Base-by-base conservation (phyloP, 2,329 filamentous ascomycete genomes). In the Epichloe amarillans region DNA sequence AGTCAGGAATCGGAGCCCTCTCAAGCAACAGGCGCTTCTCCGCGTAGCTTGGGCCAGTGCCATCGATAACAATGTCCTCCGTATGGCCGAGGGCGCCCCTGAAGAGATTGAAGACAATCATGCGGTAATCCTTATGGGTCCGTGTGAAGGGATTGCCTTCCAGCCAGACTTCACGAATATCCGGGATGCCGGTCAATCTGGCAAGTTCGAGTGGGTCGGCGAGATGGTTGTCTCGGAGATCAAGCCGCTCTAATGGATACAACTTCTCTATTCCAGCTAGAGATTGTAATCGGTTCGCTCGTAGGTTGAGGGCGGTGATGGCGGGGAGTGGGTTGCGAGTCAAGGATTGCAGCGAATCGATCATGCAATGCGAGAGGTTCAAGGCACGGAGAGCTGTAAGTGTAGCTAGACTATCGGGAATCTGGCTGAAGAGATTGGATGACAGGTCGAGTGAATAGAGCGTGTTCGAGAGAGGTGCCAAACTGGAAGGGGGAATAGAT, bases 361-460 rank as follows among this genome's bases (percentile, higher is more conserved):
- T 97, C 90, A 97, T 96, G 74, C 91, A 97, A 61, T 95, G 86
- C 4, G 91, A 95, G 26, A 98, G 75, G 61, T 98, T 97, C 50
- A 98, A 72, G 23, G 93, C 90, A 56, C 90, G 83, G n/a, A 98
- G 77, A 30, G 88, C 84, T 19, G 88, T 89, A 52, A 98, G 73
- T 10, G 81, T 86, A 12, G 90, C 85, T 52, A 98, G 72, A 60
- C 87, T 93, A 65, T 97, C 93, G 1, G 93, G 93, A 50, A 97
- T 85, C 65, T 96, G 87, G n/a, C 82, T 83, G 66, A 98, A 95
- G 35, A 95, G 80, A 62, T 98, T 98, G 47, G 82, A 83, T 1
- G 93, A 97, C 45, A 98, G 72, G 64, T 98, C 93, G 50, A 98
- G 76, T 0, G 93, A 97, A 62, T 91, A 87, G 30, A 98, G 73